Evolutionary conservation across 768 basidiomycete genomes (phyloP).

Genomic region (Pholiota microspora): DNA sequence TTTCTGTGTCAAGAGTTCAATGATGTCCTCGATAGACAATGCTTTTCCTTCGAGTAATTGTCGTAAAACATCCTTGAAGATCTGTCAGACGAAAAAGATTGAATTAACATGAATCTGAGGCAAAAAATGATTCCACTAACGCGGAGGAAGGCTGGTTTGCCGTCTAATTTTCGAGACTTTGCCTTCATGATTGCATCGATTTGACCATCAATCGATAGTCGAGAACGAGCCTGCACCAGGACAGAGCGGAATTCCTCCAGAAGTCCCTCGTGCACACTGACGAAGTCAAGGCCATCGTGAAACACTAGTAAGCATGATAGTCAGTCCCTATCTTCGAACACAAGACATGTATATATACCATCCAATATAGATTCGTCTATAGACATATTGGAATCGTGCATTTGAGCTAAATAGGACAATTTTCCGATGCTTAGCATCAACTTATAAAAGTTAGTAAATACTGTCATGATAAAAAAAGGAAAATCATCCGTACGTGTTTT

Average conservation of each 20-base stretch:
- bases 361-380: constrained; percentile 54
- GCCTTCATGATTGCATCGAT: constrained; percentile 58
- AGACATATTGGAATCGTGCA: constrained; percentile 54
- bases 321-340: neutral
- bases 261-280: constrained; percentile 78
- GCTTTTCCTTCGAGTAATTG: constrained; percentile 73
- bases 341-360: constrained; percentile 35
- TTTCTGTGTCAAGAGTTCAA: constrained; percentile 84
- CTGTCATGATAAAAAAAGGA: no score
- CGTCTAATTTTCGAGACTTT: constrained; percentile 46
- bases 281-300: constrained; percentile 84
- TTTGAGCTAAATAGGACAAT: constrained; percentile 74
- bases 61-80: constrained; percentile 69
- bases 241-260: constrained; percentile 56
- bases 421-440: constrained; percentile 91
- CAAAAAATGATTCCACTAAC: constrained; percentile 31
- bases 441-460: constrained; percentile 36
- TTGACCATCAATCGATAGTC: constrained; percentile 66
- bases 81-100: constrained; percentile 30
- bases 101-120: neutral
- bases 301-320: constrained; percentile 49
- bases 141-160: constrained; percentile 49
- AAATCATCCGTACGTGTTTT: constrained; percentile 85
- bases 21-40: constrained; percentile 73
- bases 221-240: constrained; percentile 47